Base-by-base conservation (phyloP, 2,329 filamentous ascomycete genomes). In the Verticillium alfalfae region DNA sequence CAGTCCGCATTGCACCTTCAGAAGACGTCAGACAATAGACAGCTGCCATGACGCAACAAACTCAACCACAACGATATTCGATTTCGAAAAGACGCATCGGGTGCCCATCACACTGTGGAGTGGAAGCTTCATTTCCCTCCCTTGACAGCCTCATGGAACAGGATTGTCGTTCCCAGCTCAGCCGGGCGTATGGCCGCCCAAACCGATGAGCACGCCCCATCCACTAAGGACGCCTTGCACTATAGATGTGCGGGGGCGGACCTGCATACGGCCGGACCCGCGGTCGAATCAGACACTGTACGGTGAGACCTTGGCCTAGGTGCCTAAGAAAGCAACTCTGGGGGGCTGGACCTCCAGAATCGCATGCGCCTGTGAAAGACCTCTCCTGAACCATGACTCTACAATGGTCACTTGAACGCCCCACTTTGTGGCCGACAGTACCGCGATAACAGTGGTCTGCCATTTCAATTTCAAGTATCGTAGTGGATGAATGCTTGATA, bases 281-380 rank as follows among this genome's bases (percentile, higher is more conserved):
- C 54, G 54, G 54, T 34, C 54, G 54, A 56, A 56, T 56, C 54
- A 56, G n/a, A 54, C 54, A 52, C 45, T 52, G 45, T 52, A 52
- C 26, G 45, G 18, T 22, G 18, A 22, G 45, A 8, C 45, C 39
- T 10, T 18, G 45, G 18, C 45, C 45, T 18, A 52, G 45, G n/a
- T 13, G 9, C 9, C 36, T 10, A 52, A 22, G 10, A 31, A 31
- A 31, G 26, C 26, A 31, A 31, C 26, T 31, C 26, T 31, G 26
- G 26, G 26, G 26, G 26, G 26, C 26, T 31, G 26, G 26, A 31
- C 26, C 3, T 31, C 26, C 26, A 31, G 26, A 31, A 31, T 31
- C 26, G 26, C 26, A 31, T 31, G 26, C 26, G 26, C 26, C 26
- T 5, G 26, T 31, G 26, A 31, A 31, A 31, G 26, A 4, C 26